phyloP scores from a whole-genome alignment of 2,329 filamentous ascomycete species.

The Ambrosiella xylebori region DNA sequence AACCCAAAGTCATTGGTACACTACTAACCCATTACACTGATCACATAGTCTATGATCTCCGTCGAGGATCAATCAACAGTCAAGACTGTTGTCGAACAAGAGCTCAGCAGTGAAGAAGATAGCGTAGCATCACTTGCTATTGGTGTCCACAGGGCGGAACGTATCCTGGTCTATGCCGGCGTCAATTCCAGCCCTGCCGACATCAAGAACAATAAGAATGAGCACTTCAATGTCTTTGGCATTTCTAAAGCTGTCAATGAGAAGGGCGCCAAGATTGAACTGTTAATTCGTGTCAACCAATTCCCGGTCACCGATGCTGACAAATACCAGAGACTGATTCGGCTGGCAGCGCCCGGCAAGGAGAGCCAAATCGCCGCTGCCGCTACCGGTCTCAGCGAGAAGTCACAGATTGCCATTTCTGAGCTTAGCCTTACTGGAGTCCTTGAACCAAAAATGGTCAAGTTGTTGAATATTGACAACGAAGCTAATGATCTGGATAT shows the following conservation, averaged over 20 bases:
- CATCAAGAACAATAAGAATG: slow-evolving; percentile 58
- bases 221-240: slow-evolving; percentile 64
- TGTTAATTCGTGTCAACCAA: slow-evolving; percentile 34
- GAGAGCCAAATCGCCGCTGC: slow-evolving; percentile 55
- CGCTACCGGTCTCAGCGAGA: slow-evolving; percentile 58
- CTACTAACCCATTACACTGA: neutral
- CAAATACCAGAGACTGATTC: slow-evolving; percentile 41
- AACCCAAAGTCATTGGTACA: neutral
- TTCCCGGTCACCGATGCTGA: slow-evolving; percentile 34
- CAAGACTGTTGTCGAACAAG: slow-evolving; percentile 50
- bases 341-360: slow-evolving; percentile 34
- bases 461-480: slow-evolving; percentile 31
- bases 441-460: slow-evolving; percentile 26
- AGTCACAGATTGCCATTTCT: slow-evolving; percentile 68
- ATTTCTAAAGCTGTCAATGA: slow-evolving; percentile 22
- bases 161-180: slow-evolving; percentile 45
- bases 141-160: slow-evolving; percentile 40
- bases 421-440: slow-evolving; percentile 39
- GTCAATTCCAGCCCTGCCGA: slow-evolving; percentile 67
- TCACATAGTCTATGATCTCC: slow-evolving; percentile 50
- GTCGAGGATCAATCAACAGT: slow-evolving; percentile 47
- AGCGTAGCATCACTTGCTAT: slow-evolving; percentile 70
- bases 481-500: slow-evolving; percentile 56
- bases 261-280: slow-evolving; percentile 20
- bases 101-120: slow-evolving; percentile 71